Evolutionary conservation across 352 stramenopile genomes (phyloP).

Genomic region (Albugo candida): DNA sequence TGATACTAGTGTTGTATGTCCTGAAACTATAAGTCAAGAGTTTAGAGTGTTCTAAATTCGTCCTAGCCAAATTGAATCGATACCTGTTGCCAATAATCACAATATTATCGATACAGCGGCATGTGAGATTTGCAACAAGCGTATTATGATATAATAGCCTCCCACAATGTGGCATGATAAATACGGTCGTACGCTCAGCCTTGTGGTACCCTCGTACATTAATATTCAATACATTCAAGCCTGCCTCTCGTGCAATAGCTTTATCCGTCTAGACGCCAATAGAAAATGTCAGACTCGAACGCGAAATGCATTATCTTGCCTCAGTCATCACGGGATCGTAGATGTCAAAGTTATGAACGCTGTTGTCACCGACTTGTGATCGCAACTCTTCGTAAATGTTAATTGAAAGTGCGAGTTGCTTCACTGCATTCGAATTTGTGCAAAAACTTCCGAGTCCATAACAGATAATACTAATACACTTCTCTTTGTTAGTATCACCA

Average conservation of each 20-base stretch:
- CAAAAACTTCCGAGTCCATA: slow-evolving; percentile 67
- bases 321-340: slow-evolving; percentile 71
- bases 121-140: slow-evolving; percentile 65
- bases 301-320: slow-evolving; percentile 8
- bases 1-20: slow-evolving; percentile 50
- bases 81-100: slow-evolving; percentile 79
- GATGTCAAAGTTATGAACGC: slow-evolving; percentile 13
- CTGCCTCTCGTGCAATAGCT: slow-evolving; percentile 22
- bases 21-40: slow-evolving; percentile 23
- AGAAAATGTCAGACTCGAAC: background rate
- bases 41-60: background rate
- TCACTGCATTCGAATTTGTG: slow-evolving; percentile 43
- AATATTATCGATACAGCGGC: slow-evolving; percentile 15
- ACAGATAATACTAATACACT: slow-evolving; percentile 18
- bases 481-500: background rate
- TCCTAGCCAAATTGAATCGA: background rate
- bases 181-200: slow-evolving; percentile 32
- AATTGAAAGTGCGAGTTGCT: slow-evolving; percentile 46
- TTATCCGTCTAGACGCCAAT: slow-evolving; percentile 24
- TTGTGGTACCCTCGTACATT: slow-evolving; percentile 42
- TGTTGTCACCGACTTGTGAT: background rate
- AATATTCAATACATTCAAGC: slow-evolving; percentile 21
- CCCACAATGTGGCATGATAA: slow-evolving; percentile 86
- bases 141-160: slow-evolving; percentile 75
- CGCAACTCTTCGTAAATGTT: slow-evolving; percentile 13